phyloP scores from a whole-genome alignment of 2,329 filamentous ascomycete genomes.

The Sarocladium oryzae region DNA sequence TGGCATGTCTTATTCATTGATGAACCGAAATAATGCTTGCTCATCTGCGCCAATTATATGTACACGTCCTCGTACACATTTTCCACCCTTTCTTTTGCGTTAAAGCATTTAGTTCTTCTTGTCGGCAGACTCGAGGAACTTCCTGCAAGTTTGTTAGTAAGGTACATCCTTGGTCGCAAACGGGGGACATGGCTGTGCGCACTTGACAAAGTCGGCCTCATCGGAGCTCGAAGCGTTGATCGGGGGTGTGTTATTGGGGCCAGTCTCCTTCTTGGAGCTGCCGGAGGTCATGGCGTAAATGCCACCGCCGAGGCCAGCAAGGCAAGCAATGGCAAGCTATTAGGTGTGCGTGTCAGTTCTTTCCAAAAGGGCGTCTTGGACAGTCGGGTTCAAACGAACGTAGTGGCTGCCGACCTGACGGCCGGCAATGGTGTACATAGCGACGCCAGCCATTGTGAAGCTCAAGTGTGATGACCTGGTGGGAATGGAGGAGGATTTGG shows the following conservation, averaged over 20 bases:
- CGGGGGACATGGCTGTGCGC: conserved; percentile 22
- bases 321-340: conserved; percentile 52
- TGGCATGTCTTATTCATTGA: conserved; percentile 7
- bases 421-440: conserved; percentile 50
- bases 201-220: conserved; percentile 62
- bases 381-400: conserved; percentile 35
- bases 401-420: conserved; percentile 55
- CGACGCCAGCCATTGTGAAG: conserved; percentile 31
- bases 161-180: conserved; percentile 16
- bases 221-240: conserved; percentile 57
- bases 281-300: conserved; percentile 38
- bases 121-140: conserved; percentile 32
- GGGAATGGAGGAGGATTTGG: conserved; percentile 20
- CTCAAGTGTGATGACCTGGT: conserved; percentile 6
- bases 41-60: conserved; percentile 17
- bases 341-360: conserved; percentile 10
- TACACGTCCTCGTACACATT: conserved; percentile 26
- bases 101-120: conserved; percentile 31
- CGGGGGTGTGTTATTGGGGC: conserved; percentile 43
- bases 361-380: background rate
- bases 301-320: conserved; percentile 45
- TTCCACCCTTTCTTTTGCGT: conserved; percentile 12
- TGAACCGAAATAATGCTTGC: conserved; percentile 5
- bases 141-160: conserved; percentile 20
- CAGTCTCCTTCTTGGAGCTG: conserved; percentile 30